phyloP scores from a whole-genome alignment of 306 rosid species.

The Rubus parviflorus region DNA sequence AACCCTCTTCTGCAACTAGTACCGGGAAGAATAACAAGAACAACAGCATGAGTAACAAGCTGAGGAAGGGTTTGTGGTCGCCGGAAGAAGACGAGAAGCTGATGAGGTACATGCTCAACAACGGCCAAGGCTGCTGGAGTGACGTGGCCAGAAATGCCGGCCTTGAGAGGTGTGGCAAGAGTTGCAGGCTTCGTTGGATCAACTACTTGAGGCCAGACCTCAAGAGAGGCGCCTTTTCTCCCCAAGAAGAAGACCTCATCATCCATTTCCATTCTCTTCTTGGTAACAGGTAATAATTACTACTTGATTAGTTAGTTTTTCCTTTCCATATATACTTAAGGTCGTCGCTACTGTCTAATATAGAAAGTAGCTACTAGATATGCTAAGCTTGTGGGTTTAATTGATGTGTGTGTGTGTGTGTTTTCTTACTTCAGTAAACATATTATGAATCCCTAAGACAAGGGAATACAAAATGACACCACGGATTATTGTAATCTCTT shows the following conservation, averaged over 20 bases:
- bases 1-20: neutral
- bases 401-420: neutral
- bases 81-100: conserved; percentile 93
- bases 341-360: too few species aligned
- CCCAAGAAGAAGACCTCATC: conserved; percentile 82
- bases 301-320: too few species aligned
- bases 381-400: neutral
- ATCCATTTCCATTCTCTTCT: conserved; percentile 86
- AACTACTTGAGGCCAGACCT: conserved; percentile 94
- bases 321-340: too few species aligned
- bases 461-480: too few species aligned
- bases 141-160: conserved; percentile 94
- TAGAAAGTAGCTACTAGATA: too few species aligned
- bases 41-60: conserved; percentile 26
- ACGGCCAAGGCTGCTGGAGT: conserved; percentile 93
- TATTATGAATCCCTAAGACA: too few species aligned
- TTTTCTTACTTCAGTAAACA: neutral
- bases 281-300: conserved; percentile 68
- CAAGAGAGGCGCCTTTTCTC: conserved; percentile 82
- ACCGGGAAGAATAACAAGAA: conserved; percentile 27
- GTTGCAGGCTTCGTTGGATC: conserved; percentile 91
- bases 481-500: neutral
- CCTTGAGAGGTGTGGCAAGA: conserved; percentile 84
- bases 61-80: conserved; percentile 91
- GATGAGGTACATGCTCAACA: conserved; percentile 69